Conservation (phyloP, 2,329 filamentous ascomycete genomes). For the Gaeumannomyces tritici region DNA sequence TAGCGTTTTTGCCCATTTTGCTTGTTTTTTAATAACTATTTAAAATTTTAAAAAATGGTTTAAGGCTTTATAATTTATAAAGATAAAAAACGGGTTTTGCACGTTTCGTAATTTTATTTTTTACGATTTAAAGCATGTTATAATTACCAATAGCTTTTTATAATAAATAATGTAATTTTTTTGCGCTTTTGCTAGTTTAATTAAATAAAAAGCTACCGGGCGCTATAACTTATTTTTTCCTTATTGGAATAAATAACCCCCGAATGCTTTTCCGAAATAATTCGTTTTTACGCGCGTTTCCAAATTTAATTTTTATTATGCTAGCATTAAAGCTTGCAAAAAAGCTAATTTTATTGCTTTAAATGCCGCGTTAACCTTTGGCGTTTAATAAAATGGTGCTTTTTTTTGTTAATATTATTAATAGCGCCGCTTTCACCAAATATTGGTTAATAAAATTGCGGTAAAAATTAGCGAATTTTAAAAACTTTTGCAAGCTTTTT, state of each 20-base stretch:
- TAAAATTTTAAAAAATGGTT: not conserved
- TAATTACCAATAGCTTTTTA: not conserved
- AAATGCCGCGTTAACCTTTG: not conserved
- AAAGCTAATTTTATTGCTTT: not conserved
- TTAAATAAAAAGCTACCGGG: not conserved
- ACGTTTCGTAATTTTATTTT: not conserved
- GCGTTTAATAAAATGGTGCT: not conserved
- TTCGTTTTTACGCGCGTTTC: not conserved
- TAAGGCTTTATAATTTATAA: not conserved
- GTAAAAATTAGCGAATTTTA: not conserved
- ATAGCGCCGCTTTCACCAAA: not conserved
- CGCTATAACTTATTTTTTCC: no score
- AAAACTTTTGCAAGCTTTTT: not conserved
- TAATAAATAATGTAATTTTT: not conserved
- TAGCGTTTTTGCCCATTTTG: no score
- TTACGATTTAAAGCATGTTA: not conserved
- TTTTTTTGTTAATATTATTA: not conserved
- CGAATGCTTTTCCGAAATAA: not conserved
- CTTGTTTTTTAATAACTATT: no score
- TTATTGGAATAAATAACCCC: not conserved
- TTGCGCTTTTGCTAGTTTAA: not conserved
- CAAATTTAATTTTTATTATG: no score
- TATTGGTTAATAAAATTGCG: not conserved
- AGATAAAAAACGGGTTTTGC: not conserved
- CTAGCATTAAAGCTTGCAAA: not conserved